phyloP scores from a whole-genome alignment of 768 basidiomycete species.

The Leccinum uliginosum region DNA sequence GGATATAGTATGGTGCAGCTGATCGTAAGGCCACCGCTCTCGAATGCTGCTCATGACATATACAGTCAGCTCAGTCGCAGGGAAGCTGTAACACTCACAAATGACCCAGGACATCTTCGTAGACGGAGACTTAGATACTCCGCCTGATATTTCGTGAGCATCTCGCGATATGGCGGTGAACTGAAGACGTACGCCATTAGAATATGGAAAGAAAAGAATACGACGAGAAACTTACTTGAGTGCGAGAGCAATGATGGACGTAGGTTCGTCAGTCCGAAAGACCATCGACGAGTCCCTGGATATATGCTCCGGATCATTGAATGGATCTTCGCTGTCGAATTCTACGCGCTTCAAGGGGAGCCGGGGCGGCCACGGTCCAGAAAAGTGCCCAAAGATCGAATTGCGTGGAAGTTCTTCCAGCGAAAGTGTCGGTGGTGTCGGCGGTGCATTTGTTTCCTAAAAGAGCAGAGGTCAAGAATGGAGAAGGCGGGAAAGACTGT shows the following conservation, averaged over 20 bases:
- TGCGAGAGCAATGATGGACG: slow-evolving; percentile 94
- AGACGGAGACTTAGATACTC: slow-evolving; percentile 74
- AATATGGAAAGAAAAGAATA: not conserved
- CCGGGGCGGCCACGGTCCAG: slow-evolving; percentile 70
- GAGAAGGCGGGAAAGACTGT: slow-evolving; percentile 49
- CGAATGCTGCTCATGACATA: slow-evolving; percentile 78
- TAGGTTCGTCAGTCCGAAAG: slow-evolving; percentile 94
- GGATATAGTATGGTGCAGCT: slow-evolving; percentile 94
- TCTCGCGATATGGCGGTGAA: slow-evolving; percentile 78
- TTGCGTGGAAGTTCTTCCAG: slow-evolving; percentile 50
- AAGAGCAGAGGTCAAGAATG: slow-evolving; percentile 40
- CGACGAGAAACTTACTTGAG: slow-evolving; percentile 58
- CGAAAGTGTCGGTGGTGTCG: slow-evolving; percentile 49
- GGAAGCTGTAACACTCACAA: slow-evolving; percentile 43
- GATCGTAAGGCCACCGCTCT: slow-evolving; percentile 87
- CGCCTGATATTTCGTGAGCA: slow-evolving; percentile 70
- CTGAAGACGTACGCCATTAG: slow-evolving; percentile 33
- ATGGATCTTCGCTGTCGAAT: slow-evolving; percentile 60
- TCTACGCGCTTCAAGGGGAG: slow-evolving; percentile 49
- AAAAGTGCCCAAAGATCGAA: slow-evolving; percentile 70
- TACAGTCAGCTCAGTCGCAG: slow-evolving; percentile 3
- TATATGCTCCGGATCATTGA: slow-evolving; percentile 84
- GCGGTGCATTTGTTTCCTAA: slow-evolving; percentile 33
- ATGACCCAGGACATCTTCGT: slow-evolving; percentile 81
- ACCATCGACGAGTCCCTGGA: slow-evolving; percentile 94